Evolutionary conservation across 257 asterid genomes (phyloP).

Genomic region (Fraxinus excelsior): DNA sequence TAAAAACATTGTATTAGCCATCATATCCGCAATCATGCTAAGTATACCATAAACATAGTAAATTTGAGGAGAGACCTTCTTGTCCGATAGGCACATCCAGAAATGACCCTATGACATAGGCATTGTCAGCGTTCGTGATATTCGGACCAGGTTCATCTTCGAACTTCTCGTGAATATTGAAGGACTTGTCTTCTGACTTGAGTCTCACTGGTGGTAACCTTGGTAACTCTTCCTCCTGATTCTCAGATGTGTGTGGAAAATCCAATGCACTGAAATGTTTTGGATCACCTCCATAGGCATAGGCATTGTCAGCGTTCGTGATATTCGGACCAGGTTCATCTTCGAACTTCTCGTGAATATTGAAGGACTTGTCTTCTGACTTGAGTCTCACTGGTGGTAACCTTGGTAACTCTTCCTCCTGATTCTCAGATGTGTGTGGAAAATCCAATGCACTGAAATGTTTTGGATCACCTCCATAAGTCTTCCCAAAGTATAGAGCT

Average conservation of each 20-base stretch:
- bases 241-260: slow-evolving; percentile 58
- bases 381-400: slow-evolving; percentile 87
- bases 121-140: slow-evolving; percentile 58
- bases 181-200: slow-evolving; percentile 81
- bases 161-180: slow-evolving; percentile 71
- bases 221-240: slow-evolving; percentile 85
- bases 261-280: slow-evolving; percentile 54
- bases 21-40: not conserved
- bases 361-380: slow-evolving; percentile 79
- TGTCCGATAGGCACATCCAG: slow-evolving; percentile 96
- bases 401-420: slow-evolving; percentile 90
- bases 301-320: slow-evolving; percentile 60
- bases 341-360: slow-evolving; percentile 74
- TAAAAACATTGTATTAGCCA: not conserved
- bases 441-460: slow-evolving; percentile 54
- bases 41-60: slow-evolving; percentile 19
- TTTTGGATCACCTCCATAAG: slow-evolving; percentile 56
- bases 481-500: slow-evolving; percentile 68
- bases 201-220: slow-evolving; percentile 89
- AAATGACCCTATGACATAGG: slow-evolving; percentile 85
- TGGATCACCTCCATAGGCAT: too few relatives aligned
- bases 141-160: slow-evolving; percentile 70
- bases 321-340: slow-evolving; percentile 65
- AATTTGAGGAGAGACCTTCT: slow-evolving; percentile 61
- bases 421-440: slow-evolving; percentile 58